Evolutionary conservation across 192 early-diverging fungal genomes (phyloP).

Genomic region (Chytriomyces sp.): DNA sequence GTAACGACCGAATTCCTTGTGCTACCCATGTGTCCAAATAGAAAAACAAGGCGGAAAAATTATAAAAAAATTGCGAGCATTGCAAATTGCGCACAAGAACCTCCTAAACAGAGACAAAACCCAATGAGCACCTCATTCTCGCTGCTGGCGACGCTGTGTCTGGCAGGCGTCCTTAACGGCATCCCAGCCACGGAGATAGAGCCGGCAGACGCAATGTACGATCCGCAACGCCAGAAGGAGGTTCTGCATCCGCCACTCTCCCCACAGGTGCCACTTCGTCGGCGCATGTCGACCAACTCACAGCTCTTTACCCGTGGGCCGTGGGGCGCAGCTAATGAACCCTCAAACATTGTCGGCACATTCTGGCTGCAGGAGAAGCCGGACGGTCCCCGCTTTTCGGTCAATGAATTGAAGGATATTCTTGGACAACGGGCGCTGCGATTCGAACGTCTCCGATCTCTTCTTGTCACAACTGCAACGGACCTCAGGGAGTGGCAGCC

Average conservation of each 20-base stretch:
- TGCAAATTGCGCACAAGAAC: too few relatives aligned
- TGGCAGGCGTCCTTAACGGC: too few relatives aligned
- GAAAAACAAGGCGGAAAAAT: too few relatives aligned
- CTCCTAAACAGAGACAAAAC: too few relatives aligned
- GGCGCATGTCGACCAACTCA: slow-evolving; percentile 6
- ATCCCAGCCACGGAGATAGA: too few relatives aligned
- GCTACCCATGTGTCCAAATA: too few relatives aligned
- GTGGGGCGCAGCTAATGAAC: background rate
- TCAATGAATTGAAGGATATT: background rate
- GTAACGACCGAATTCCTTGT: too few relatives aligned
- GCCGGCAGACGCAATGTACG: too few relatives aligned
- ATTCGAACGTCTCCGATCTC: slow-evolving; percentile 9
- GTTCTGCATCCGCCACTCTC: background rate
- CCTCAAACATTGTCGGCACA: slow-evolving; percentile 19
- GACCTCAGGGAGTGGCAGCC: background rate
- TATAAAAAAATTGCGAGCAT: too few relatives aligned
- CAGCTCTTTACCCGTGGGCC: slow-evolving; percentile 1
- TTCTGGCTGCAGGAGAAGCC: slow-evolving; percentile 5
- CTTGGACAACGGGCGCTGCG: background rate
- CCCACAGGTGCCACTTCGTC: slow-evolving; percentile 5
- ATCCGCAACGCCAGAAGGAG: background rate
- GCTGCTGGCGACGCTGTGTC: too few relatives aligned
- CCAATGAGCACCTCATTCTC: too few relatives aligned
- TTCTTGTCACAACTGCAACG: background rate
- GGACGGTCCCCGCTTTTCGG: background rate